Base-by-base conservation (phyloP, 495 filamentous ascomycete species). In the Xylaria palmicola region DNA sequence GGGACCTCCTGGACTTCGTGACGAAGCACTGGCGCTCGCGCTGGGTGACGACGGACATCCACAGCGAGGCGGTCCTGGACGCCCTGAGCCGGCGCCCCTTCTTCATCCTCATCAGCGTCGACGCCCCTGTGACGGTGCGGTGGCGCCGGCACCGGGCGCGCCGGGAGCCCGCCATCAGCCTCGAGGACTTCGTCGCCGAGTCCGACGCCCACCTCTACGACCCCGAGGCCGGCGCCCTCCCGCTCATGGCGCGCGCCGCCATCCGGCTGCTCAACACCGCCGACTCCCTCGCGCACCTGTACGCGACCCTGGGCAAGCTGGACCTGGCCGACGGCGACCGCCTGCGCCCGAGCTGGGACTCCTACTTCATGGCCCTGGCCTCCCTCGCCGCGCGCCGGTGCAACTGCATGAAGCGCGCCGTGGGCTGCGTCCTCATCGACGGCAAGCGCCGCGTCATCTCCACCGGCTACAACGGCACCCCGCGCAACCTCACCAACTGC, bases 381-480 rank as follows among this genome's bases (percentile, higher is more conserved):
- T 93, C 91, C 15, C 86, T 98, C 47, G 94, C 94, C 8, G 90
- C 94, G 2, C 90, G 90, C 63, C 83, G 94, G 63, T 90, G 88
- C 72, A 98, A 98, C 72, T 98, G 94, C 77, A 98, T 98, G 94
- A 97, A 97, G 77, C 83, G 94, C 27, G 85, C 93, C 56, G 94
- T 98, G 22, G 94, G 94, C 6, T 96, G 91, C 75, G 94, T 98
- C 6, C 80, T 98, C n/a, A 92, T 97, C 7, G 72, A 72, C 54
- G 81, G 92, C 65, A 89, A 92, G 62, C 86, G 86, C 61, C 82
- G 92, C 59, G 94, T 98, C 58, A 91, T 98, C 40, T 90, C 88
- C 64, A 98, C 94, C 0, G 94, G 94, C n/a, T 98, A 98, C 73
- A 98, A 98, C 74, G 94, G 94, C 36, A 97, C 94, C 10, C 92